phyloP scores from a whole-genome alignment of 2,329 filamentous ascomycete species.

The Geosmithia flava region DNA sequence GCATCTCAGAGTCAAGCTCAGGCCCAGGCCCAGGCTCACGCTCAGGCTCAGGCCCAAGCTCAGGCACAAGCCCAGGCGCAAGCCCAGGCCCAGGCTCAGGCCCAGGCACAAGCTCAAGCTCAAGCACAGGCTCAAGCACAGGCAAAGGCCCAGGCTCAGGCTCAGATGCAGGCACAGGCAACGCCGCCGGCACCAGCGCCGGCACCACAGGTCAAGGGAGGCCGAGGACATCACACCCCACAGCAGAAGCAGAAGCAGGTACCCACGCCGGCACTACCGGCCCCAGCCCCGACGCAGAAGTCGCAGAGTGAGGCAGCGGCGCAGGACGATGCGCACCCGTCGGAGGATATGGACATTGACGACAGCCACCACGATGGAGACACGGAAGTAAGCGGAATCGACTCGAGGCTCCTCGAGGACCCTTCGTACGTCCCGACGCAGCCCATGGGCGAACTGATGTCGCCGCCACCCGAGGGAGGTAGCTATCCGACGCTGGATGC shows the following conservation, averaged over 20 bases:
- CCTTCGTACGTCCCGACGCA: conserved; percentile 37
- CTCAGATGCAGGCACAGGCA: conserved; percentile 1
- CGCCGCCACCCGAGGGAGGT: conserved; percentile 49
- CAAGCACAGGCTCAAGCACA: conserved; percentile 6
- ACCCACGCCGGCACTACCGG: conserved; percentile 5
- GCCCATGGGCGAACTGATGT: conserved; percentile 48
- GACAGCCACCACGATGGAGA: conserved; percentile 36
- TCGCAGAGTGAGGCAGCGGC: conserved; percentile 11
- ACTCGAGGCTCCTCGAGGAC: conserved; percentile 34
- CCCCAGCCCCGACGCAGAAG: conserved; percentile 2
- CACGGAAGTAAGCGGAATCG: conserved; percentile 27
- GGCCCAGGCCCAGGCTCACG: conserved; percentile 1
- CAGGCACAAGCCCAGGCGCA: conserved; percentile 6
- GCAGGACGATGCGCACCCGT: conserved; percentile 19
- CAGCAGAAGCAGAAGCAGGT: conserved; percentile 6
- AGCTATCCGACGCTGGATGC: conserved; percentile 53
- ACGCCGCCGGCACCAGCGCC: neutral
- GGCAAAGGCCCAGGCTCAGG: neutral
- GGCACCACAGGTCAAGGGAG: conserved; percentile 5
- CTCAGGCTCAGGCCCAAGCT: conserved; percentile 5
- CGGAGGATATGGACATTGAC: conserved; percentile 41
- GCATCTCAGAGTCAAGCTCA: conserved; percentile 7
- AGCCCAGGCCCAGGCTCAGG: neutral
- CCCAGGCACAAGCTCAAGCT: conserved; percentile 5
- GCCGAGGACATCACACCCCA: conserved; percentile 9